Evolutionary conservation across 2,329 filamentous ascomycete genomes (phyloP).

Genomic region (Calonectria pseudoturangicola): DNA sequence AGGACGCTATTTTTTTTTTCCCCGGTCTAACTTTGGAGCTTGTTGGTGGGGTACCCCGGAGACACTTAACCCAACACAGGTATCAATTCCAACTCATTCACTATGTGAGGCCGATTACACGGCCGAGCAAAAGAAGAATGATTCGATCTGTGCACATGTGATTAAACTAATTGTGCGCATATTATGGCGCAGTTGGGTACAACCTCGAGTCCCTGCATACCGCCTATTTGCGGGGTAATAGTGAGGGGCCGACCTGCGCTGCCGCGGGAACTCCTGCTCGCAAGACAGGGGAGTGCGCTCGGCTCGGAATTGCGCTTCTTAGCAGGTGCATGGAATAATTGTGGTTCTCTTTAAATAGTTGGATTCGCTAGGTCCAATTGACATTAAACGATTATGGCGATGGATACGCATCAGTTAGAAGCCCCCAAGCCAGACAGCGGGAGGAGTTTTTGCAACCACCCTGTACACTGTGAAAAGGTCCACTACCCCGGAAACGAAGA

Average conservation of each 20-base stretch:
- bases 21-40: not conserved
- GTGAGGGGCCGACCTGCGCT: conserved; percentile 1
- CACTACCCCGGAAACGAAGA: too few relatives aligned
- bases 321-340: not conserved
- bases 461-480: too few relatives aligned
- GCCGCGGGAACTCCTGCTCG: not conserved
- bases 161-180: not conserved
- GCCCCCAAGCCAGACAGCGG: too few relatives aligned
- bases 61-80: not conserved
- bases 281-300: not conserved
- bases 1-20: not conserved
- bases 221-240: conserved; percentile 16
- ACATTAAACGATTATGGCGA: not conserved
- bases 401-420: not conserved
- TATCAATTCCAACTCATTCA: not conserved
- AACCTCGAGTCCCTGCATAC: not conserved
- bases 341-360: not conserved
- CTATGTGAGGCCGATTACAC: not conserved
- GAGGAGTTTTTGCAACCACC: too few relatives aligned
- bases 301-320: not conserved
- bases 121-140: too few relatives aligned
- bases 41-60: not conserved
- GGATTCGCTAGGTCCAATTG: not conserved
- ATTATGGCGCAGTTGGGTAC: not conserved
- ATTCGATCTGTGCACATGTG: not conserved